Evolutionary conservation across 768 basidiomycete species (phyloP).

Genomic region (Exsudoporus frostii): DNA sequence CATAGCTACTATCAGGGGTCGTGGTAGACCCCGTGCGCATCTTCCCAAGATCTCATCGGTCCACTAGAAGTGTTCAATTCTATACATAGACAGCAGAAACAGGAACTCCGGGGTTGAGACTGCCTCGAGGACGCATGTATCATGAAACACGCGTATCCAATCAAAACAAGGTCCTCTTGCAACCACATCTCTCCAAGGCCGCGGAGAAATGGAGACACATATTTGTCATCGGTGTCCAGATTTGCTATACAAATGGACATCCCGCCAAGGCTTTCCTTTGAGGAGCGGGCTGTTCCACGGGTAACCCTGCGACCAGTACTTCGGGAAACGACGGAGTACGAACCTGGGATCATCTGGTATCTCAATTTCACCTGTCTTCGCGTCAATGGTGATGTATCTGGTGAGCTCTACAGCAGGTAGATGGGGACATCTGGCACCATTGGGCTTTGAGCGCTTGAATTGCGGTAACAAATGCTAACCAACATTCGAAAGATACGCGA

Average conservation of each 20-base stretch:
- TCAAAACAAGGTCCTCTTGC: slow-evolving; percentile 5
- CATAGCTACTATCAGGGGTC: slow-evolving; percentile 12
- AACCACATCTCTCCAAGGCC: slow-evolving; percentile 12
- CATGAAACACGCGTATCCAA: slow-evolving; percentile 24
- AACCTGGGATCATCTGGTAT: slow-evolving; percentile 45
- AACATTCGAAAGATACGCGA: slow-evolving; percentile 74
- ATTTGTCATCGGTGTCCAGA: slow-evolving; percentile 10
- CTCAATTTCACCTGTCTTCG: slow-evolving; percentile 47
- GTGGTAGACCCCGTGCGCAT: slow-evolving; percentile 14
- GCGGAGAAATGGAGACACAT: slow-evolving; percentile 21
- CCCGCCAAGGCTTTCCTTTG: slow-evolving; percentile 34
- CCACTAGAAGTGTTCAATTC: slow-evolving; percentile 11
- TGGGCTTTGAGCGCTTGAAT: slow-evolving; percentile 3
- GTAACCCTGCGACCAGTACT: slow-evolving; percentile 1
- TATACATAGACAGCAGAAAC: slow-evolving; percentile 31
- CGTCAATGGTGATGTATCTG: slow-evolving; percentile 46
- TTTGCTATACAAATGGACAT: slow-evolving; percentile 25
- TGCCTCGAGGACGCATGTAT: slow-evolving; percentile 21
- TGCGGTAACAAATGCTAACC: slow-evolving; percentile 23
- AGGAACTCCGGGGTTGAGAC: slow-evolving; percentile 23
- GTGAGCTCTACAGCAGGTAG: slow-evolving; percentile 72
- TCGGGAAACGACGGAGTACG: slow-evolving; percentile 20
- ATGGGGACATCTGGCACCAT: slow-evolving; percentile 54
- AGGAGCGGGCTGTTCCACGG: slow-evolving; percentile 29
- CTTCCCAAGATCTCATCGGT: slow-evolving; percentile 18